Base-by-base conservation (phyloP, 2,329 filamentous ascomycete genomes). In the Hypoxylon sp. region DNA sequence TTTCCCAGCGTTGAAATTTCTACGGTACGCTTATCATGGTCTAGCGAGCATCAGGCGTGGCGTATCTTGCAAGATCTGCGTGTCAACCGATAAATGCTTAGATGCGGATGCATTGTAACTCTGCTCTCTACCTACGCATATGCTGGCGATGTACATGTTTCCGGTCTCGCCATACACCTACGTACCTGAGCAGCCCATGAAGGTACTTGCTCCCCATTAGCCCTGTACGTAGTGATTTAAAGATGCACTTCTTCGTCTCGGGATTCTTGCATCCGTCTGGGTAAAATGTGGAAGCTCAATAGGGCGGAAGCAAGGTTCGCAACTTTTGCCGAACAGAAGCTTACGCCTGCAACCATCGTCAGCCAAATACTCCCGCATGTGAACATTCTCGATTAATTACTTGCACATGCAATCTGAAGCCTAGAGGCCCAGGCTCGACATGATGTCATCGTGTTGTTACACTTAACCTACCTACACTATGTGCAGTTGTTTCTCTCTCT, bases 21-120 rank as follows among this genome's bases (percentile, higher is more conserved):
- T 49, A 48, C 42, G 63, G 60, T 58, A 53, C 58, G 58, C 59
- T 65, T 59, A 65, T 60, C 54, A 61, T 30, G 53, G 16, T 8
- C n/a, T 44, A 36, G 49, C 12, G 32, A 40, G 49, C 16, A 30
- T 32, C 11, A 53, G 44, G 48, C 52, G 58, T 66, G 16, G 53
- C 50, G 33, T 53, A 61, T 48, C 54, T 66, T 58, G 55, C 38
- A 64, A 64, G 66, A 68, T 68, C 66, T 51, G 56, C 66, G 65
- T 57, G 30, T 57, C 65, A 61, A 61, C 38, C 44, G 60, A 55
- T 44, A 51, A 55, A 61, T 40, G 32, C 46, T 26, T 44, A 54
- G 44, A 52, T 40, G 57, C 54, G 46, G 46, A 51, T 54, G 58
- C 58, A 61, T 55, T 59, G 48, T 20, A 61, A 58, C 46, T 57